Evolutionary conservation across 176 grass and related monocot genomes (phyloP).

Genomic region (Phyllostachys edulis): DNA sequence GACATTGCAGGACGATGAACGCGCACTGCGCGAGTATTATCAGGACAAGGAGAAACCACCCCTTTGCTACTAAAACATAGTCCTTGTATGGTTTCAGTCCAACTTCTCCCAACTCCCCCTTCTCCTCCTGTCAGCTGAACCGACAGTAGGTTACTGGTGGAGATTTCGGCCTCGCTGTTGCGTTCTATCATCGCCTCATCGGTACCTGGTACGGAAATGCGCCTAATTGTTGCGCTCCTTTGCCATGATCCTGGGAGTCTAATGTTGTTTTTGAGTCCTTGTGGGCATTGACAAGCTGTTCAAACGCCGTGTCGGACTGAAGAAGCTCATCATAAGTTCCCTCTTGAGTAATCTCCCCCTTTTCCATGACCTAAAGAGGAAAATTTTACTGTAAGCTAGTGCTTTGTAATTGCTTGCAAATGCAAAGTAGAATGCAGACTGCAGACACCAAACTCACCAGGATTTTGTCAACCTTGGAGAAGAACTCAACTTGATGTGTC

Average conservation of each 20-base stretch:
- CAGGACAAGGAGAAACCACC: slow-evolving; percentile 43
- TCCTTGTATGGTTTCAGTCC: slow-evolving; percentile 64
- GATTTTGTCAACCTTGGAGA: slow-evolving; percentile 75
- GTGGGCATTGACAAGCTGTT: slow-evolving; percentile 69
- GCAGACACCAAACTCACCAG: slow-evolving; percentile 48
- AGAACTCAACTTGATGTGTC: slow-evolving; percentile 92
- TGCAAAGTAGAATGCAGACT: neutral
- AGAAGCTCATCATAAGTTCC: slow-evolving; percentile 62
- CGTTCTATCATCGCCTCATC: neutral
- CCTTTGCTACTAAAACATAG: slow-evolving; percentile 58
- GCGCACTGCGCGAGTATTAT: slow-evolving; percentile 49
- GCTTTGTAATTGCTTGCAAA: neutral
- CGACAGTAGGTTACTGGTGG: neutral
- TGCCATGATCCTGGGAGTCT: slow-evolving; percentile 25
- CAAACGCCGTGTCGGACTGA: slow-evolving; percentile 57
- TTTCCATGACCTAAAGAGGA: slow-evolving; percentile 67
- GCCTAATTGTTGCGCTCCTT: neutral
- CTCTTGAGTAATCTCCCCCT: slow-evolving; percentile 69
- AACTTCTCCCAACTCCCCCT: slow-evolving; percentile 58
- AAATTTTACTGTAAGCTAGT: neutral
- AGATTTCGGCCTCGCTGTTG: slow-evolving; percentile 43
- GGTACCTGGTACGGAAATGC: slow-evolving; percentile 19
- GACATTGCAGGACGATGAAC: slow-evolving; percentile 62
- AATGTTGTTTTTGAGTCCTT: slow-evolving; percentile 44
- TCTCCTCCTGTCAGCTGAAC: slow-evolving; percentile 68